Percentiles rank a stretch among this genome's conserved stretches.
phyloP scores from a whole-genome alignment of 2,329 filamentous ascomycete genomes.

The Colletotrichum horii region DNA sequence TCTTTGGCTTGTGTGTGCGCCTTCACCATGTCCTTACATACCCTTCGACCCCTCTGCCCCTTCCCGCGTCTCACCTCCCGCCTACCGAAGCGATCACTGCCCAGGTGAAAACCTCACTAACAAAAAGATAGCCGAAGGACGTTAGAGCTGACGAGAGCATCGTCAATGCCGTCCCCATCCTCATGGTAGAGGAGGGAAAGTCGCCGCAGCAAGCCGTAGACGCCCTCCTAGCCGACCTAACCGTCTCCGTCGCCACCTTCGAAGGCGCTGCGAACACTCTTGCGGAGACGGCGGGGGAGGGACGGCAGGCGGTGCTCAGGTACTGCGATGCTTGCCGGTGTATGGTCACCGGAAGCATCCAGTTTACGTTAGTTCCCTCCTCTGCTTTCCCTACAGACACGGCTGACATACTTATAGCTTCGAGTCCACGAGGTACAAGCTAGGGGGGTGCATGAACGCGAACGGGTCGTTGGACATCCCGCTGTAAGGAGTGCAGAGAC shows the following conservation, averaged over 20 bases:
- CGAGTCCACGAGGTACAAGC: slow-evolving; percentile 36
- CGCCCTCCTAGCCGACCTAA: slow-evolving; percentile 25
- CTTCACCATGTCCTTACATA: not conserved
- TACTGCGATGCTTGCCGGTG: slow-evolving; percentile 35
- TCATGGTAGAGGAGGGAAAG: slow-evolving; percentile 25
- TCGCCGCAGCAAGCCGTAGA: slow-evolving; percentile 19
- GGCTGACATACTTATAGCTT: slow-evolving; percentile 25
- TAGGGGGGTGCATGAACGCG: slow-evolving; percentile 31
- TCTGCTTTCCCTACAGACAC: not conserved
- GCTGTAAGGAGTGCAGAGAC: slow-evolving; percentile 22
- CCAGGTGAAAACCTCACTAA: not conserved
- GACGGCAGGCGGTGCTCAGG: slow-evolving; percentile 10
- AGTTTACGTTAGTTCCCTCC: slow-evolving; percentile 34
- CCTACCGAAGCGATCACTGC: not conserved
- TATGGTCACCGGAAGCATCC: slow-evolving; percentile 35
- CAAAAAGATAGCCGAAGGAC: not conserved
- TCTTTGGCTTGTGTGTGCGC: not conserved
- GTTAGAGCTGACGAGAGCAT: slow-evolving; percentile 25
- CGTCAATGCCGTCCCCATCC: slow-evolving; percentile 32
- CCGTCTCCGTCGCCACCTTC: slow-evolving; percentile 26
- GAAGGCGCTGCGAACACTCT: slow-evolving; percentile 26
- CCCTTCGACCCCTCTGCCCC: not conserved
- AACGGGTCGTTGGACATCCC: slow-evolving; percentile 38
- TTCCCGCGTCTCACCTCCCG: not conserved
- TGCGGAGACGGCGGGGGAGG: not conserved